phyloP scores from a whole-genome alignment of 2,329 filamentous ascomycete genomes.

The Microsporum audouinii region DNA sequence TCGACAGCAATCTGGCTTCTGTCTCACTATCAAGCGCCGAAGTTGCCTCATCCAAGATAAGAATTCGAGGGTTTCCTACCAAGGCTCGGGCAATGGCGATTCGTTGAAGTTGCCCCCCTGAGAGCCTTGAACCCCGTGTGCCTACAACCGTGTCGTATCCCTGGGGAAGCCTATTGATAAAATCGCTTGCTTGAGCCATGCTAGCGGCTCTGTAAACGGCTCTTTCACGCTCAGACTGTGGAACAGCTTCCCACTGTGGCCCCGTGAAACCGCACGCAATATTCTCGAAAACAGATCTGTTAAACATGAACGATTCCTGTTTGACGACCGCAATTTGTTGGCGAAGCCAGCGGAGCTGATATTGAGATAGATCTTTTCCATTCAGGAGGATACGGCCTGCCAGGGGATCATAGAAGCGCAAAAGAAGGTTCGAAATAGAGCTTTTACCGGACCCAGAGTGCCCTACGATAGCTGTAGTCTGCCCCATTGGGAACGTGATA shows the following conservation, averaged over 20 bases:
- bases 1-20: slow-evolving; percentile 19
- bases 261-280: slow-evolving; percentile 48
- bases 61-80: slow-evolving; percentile 68
- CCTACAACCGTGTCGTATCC: slow-evolving; percentile 39
- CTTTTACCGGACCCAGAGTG: slow-evolving; percentile 51
- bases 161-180: slow-evolving; percentile 44
- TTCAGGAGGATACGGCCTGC: slow-evolving; percentile 45
- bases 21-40: slow-evolving; percentile 19
- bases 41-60: slow-evolving; percentile 35
- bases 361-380: slow-evolving; percentile 24
- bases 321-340: slow-evolving; percentile 76
- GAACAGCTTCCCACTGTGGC: slow-evolving; percentile 40
- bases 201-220: slow-evolving; percentile 33
- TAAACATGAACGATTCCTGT: slow-evolving; percentile 77
- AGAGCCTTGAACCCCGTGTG: slow-evolving; percentile 43
- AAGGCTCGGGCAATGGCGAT: slow-evolving; percentile 76
- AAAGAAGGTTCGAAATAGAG: slow-evolving; percentile 39
- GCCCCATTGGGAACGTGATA: slow-evolving; percentile 25
- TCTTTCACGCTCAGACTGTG: slow-evolving; percentile 38
- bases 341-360: slow-evolving; percentile 33
- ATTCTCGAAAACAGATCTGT: slow-evolving; percentile 70
- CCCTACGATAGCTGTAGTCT: slow-evolving; percentile 43
- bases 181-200: slow-evolving; percentile 49
- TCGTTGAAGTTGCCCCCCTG: slow-evolving; percentile 35
- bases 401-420: slow-evolving; percentile 44